Conservation (phyloP, 2,329 filamentous ascomycete species). For the Ascochyta koolunga region DNA sequence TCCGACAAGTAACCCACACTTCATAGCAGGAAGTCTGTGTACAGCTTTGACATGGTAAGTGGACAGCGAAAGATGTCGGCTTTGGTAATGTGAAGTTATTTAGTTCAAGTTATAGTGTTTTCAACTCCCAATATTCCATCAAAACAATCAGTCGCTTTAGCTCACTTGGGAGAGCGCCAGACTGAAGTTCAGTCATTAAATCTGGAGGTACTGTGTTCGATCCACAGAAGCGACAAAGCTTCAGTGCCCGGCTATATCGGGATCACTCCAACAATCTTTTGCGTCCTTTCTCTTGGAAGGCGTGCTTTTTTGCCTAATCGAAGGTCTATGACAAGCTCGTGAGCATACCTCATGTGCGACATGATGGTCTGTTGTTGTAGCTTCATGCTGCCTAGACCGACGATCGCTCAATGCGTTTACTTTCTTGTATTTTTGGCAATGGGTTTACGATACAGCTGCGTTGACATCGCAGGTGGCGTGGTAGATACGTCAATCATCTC, state of each 20-base stretch:
- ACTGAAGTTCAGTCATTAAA: conserved; percentile 41
- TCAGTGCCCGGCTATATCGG: conserved; percentile 11
- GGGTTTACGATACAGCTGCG: not conserved
- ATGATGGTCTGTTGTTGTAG: too few species aligned
- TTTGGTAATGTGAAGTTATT: too few species aligned
- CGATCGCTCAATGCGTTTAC: too few species aligned
- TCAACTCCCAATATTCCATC: not conserved
- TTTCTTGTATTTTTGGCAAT: not conserved
- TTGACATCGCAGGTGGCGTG: not conserved
- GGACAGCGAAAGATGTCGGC: too few species aligned
- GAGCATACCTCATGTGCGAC: too few species aligned
- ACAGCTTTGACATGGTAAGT: too few species aligned
- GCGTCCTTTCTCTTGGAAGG: not conserved
- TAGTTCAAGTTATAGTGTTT: too few species aligned
- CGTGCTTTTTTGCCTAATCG: too few species aligned
- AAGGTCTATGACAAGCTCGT: too few species aligned
- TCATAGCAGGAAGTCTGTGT: not conserved
- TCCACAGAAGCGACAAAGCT: conserved; percentile 22
- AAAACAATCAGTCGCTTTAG: conserved; percentile 33
- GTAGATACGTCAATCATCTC: conserved; percentile 52
- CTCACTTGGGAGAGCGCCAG: conserved; percentile 43
- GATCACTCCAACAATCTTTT: conserved; percentile 10
- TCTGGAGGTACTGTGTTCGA: conserved; percentile 35
- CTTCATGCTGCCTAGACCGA: too few species aligned
- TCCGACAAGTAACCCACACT: not conserved